Base-by-base conservation (phyloP, 2,329 filamentous ascomycete species). In the Leptographium flavum region DNA sequence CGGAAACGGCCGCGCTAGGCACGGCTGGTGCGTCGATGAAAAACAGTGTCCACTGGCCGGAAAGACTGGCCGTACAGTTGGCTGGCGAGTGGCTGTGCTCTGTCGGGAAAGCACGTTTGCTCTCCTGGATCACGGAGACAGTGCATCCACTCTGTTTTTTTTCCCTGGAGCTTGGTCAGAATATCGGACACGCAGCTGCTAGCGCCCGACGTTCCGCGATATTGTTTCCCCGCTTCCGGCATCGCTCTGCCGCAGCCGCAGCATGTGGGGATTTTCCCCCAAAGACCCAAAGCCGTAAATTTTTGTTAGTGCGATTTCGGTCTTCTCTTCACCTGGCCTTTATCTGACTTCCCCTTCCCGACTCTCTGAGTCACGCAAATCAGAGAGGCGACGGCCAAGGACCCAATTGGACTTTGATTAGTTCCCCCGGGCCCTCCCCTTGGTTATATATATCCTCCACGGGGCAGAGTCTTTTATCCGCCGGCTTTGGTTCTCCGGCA, bases 241-340 rank as follows among this genome's bases (percentile, higher is more conserved):
- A 25, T 8, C 37, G 10, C 37, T 17, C 5, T 4, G 9, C 15
- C 10, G 17, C 33, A 36, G 11, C 9, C 33, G 21, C 23, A 15
- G 13, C 15, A 25, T 23, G 37, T 25, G 22, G 22, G 23, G 22
- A 15, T 25, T n/a, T n/a, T n/a, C n/a, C n/a, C n/a, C n/a, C n/a
- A n/a, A n/a, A n/a, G n/a, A 11, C 23, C 22, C 37, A 17, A 27
- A 35, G 31, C 36, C 23, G 38, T 39, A 41, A 32, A 31, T 41
- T 41, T 41, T 32, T 41, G 9, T 32, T 41, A 41, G 39, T 41
- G 39, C 39, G 39, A 31, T 15, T 21, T 41, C 39, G 39, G 39
- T 17, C 11, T 30, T 27, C 19, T 30, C 22, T 41, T 32, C 7
- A 15, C 19, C 25, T 41, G 39, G 39, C 15, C 25, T 28, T 19